Percentiles rank a stretch among this genome's conserved stretches.
phyloP scores from a whole-genome alignment of 164 flowering plant species.

The Kingdonia uniflora region DNA sequence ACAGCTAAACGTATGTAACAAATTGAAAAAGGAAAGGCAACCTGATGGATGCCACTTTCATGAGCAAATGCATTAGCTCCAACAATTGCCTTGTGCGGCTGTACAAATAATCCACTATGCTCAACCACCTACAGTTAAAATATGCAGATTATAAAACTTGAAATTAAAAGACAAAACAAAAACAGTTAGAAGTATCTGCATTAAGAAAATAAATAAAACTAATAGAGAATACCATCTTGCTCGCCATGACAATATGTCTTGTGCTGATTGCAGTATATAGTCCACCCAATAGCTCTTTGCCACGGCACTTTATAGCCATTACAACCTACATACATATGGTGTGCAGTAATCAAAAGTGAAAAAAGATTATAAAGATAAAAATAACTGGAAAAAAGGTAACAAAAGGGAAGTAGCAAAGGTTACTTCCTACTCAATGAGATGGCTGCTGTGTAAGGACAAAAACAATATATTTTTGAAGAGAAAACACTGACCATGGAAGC shows the following conservation, averaged over 20 bases:
- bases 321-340: constrained; percentile 47
- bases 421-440: too few species aligned
- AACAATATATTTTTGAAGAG: too few species aligned
- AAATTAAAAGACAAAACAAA: too few species aligned
- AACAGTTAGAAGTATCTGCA: too few species aligned
- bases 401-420: too few species aligned
- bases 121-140: constrained; percentile 52
- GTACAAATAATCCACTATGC: constrained; percentile 66
- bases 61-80: constrained; percentile 99
- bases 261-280: constrained; percentile 73
- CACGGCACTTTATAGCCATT: constrained; percentile 78
- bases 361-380: not conserved
- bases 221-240: constrained; percentile 75
- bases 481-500: too few species aligned
- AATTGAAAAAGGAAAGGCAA: constrained; percentile 5
- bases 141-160: too few species aligned
- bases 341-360: not conserved
- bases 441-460: too few species aligned
- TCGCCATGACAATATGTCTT: constrained; percentile 61
- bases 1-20: too few species aligned
- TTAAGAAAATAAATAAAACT: not conserved
- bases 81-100: constrained; percentile 97
- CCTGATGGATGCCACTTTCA: constrained; percentile 99
- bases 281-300: constrained; percentile 60
- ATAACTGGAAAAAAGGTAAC: too few species aligned